Base-by-base conservation (phyloP, 208 protist genomes). In the Leptomonas pyrrhocoris region DNA sequence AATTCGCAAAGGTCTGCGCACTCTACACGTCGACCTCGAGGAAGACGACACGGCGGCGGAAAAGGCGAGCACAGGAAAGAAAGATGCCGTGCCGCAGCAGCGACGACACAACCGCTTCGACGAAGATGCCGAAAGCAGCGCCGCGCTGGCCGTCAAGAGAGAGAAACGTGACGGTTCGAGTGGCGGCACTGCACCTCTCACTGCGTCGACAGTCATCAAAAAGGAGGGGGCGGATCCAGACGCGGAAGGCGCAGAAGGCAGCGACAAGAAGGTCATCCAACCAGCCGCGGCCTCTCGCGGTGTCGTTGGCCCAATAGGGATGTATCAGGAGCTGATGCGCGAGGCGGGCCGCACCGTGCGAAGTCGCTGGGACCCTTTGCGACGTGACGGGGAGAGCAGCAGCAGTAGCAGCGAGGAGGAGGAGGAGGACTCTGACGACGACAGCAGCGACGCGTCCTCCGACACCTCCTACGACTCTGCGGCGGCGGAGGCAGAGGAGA, bases 301-400 rank as follows among this genome's bases (percentile, higher is more conserved):
- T 18, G 72, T 89, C 48, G 77, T 93, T 42, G 91, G 91, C 18
- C 91, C 91, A 7, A 94, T 96, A 9, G 91, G 84, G 23, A 94
- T 96, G 91, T 96, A 96, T 66, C 81, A 89, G 46, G 88, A 96
- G 71, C 83, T 96, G 42, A 96, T 96, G 91, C 75, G 85, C 18
- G 91, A 96, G 69, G 91, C 91, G 7, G 91, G 91, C n/a, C 79
- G 91, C 34, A 91, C 50, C n/a, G 83, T 93, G 46, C 83, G 84
- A 45, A 94, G 91, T 75, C 88, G 91, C 38, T 96, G 91, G 89
- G 91, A 91, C 28, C 76, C 74, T 19, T 57, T 61, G 21, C 76
- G 63, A 43, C 27, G 40, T 12, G 69, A 71, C 28, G 43, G 38
- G n/a, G 34, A 54, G 31, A 77, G 74, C 59, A 74, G 43, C 58